Evolutionary conservation across 2,329 filamentous ascomycete genomes (phyloP), one percentile per base, ranked within the genome.

Genomic region (Fusarium heterosporum): DNA sequence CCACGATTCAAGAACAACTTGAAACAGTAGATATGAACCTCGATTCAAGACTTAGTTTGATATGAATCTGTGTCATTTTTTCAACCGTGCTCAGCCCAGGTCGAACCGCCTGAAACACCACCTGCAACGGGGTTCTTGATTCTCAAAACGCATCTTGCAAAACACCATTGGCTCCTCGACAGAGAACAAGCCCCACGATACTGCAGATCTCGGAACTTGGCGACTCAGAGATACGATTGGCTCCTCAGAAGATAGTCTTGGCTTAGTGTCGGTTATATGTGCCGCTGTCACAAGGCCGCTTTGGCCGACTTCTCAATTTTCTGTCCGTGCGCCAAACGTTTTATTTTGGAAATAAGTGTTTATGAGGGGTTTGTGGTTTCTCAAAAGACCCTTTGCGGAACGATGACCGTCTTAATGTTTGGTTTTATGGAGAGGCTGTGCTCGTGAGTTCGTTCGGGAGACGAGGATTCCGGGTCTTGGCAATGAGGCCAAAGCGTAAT

Each of bases 401-500:
- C 10, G 22, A 38, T 22, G 8, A 12, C 39, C 11, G 45, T 60
- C 53, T 42, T 45, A 28, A 26, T 13, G 38, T 61, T 61, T 61
- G 38, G 57, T 61, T 61, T 45, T n/a, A 60, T 14, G 19, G 19
- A 19, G 55, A 25, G 57, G 57, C 57, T 61, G 55, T 61, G 57
- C 29, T 34, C 11, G n/a, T 28, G 29, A 16, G 28, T 34, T 50
- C 30, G 6, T 16, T 38, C 57, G 57, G 57, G 19, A 61, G 30
- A 54, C 39, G 39, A 30, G 32, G 28, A 45, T 61, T 54, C 57
- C 57, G 57, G 32, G 57, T 29, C 55, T 59, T 59, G 53, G 39
- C 45, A 6, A 13, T 1, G 5, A 43, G 3, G 55, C 84, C 71
- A 77, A 77, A 46, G 88, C 53, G 53, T 58, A n/a, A 4, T 26